Evolutionary conservation across 2,329 filamentous ascomycete species (phyloP).

Genomic region (Colletotrichum tabaci): DNA sequence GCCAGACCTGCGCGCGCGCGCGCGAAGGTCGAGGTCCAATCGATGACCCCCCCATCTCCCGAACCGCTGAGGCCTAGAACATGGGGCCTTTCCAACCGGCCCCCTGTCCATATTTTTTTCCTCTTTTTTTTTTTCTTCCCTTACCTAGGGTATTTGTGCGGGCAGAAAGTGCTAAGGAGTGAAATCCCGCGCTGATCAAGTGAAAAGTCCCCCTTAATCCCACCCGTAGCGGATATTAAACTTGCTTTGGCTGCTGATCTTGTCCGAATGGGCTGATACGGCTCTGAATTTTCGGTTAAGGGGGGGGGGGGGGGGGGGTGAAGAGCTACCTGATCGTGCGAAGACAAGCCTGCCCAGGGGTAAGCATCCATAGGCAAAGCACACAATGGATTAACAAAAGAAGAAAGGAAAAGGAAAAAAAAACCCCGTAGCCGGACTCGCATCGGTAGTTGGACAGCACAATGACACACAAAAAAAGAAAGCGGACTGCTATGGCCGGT

Average conservation of each 20-base stretch:
- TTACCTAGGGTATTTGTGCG: too few species aligned
- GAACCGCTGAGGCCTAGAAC: conserved; percentile 28
- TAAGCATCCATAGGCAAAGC: too few species aligned
- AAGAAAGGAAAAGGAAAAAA: too few species aligned
- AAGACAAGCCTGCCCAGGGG: too few species aligned
- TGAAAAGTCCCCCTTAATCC: neutral
- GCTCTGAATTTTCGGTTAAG: neutral
- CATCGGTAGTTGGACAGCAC: neutral
- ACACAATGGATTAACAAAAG: too few species aligned
- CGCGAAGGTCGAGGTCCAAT: conserved; percentile 15
- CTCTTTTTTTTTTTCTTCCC: neutral
- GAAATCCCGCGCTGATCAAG: conserved; percentile 10
- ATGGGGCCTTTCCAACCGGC: neutral
- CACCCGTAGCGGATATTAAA: conserved; percentile 1
- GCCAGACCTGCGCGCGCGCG: neutral
- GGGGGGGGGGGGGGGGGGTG: too few species aligned
- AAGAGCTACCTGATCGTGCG: too few species aligned
- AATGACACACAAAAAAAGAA: neutral
- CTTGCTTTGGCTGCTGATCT: conserved; percentile 20
- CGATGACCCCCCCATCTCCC: conserved; percentile 19
- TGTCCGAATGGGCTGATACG: conserved; percentile 29
- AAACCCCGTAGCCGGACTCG: neutral
- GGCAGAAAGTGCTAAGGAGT: neutral
- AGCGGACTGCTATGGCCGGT: neutral
- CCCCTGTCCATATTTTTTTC: neutral